phyloP scores from a whole-genome alignment of 768 basidiomycete genomes.

The Russula compacta region DNA sequence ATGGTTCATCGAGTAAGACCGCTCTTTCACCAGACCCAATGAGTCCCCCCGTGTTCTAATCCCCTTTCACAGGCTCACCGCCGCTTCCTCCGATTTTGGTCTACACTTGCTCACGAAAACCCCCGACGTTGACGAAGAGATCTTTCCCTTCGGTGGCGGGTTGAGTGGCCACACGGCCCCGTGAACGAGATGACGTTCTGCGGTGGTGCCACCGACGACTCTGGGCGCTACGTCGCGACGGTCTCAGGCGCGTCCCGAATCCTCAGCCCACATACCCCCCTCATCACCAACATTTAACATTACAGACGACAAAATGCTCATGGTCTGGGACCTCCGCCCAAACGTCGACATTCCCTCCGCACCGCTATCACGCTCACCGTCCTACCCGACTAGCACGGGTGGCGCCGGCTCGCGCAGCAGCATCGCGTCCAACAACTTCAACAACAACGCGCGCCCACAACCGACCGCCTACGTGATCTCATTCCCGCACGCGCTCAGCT shows the following conservation, averaged over 20 bases:
- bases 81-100: slow-evolving; percentile 59
- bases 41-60: neutral
- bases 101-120: slow-evolving; percentile 61
- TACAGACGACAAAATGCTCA: slow-evolving; percentile 72
- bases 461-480: slow-evolving; percentile 71
- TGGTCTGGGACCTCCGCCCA: slow-evolving; percentile 82
- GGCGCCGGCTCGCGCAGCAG: slow-evolving; percentile 21
- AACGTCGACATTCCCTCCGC: slow-evolving; percentile 36
- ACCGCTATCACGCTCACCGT: slow-evolving; percentile 27
- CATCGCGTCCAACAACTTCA: neutral
- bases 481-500: slow-evolving; percentile 62
- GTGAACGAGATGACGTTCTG: slow-evolving; percentile 76
- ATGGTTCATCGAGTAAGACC: slow-evolving; percentile 62
- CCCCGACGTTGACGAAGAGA: slow-evolving; percentile 36
- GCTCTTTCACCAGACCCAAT: slow-evolving; percentile 13
- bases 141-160: slow-evolving; percentile 70
- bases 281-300: neutral
- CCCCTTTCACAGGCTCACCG: slow-evolving; percentile 43
- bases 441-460: slow-evolving; percentile 52
- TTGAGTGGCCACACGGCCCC: slow-evolving; percentile 69
- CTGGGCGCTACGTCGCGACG: slow-evolving; percentile 66
- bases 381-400: slow-evolving; percentile 24
- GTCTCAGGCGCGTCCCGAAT: slow-evolving; percentile 49
- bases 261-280: neutral
- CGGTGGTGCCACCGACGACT: slow-evolving; percentile 62